These are phyloP conservation scores for Amanita exitialis DNA, from an alignment of 768 basidiomycete species.

Conservation along the genomic window DNA sequence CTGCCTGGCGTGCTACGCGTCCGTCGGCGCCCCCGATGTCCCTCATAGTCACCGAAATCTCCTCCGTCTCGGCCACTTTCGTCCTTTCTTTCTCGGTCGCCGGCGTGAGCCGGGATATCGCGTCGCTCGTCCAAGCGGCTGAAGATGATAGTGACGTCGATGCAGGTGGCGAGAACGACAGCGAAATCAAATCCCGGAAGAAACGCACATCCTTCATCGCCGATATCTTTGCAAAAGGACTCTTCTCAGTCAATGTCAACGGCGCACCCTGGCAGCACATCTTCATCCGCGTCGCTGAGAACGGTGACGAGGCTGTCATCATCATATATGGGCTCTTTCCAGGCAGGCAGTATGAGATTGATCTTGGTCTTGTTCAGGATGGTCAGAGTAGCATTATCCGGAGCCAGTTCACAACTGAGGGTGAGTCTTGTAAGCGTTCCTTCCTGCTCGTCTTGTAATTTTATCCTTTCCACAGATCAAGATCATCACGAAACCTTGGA, in stretches of 20 bases:
- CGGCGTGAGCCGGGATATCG: slow-evolving; percentile 24
- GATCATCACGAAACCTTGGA: slow-evolving; percentile 22
- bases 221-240: slow-evolving; percentile 60
- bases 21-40: slow-evolving; percentile 70
- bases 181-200: slow-evolving; percentile 7
- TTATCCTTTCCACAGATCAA: slow-evolving; percentile 11
- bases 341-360: slow-evolving; percentile 84
- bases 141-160: slow-evolving; percentile 24
- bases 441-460: neutral
- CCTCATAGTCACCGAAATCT: slow-evolving; percentile 68
- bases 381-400: slow-evolving; percentile 40
- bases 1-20: slow-evolving; percentile 63
- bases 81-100: slow-evolving; percentile 49
- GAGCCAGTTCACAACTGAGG: slow-evolving; percentile 61
- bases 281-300: slow-evolving; percentile 71
- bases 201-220: slow-evolving; percentile 35
- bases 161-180: slow-evolving; percentile 8
- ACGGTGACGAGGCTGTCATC: slow-evolving; percentile 80
- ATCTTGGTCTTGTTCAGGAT: slow-evolving; percentile 62
- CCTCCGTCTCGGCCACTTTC: slow-evolving; percentile 80
- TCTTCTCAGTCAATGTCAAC: slow-evolving; percentile 68
- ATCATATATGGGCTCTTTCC: slow-evolving; percentile 87
- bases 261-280: slow-evolving; percentile 71
- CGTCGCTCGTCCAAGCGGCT: slow-evolving; percentile 30
- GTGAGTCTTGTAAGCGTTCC: slow-evolving; percentile 20